Base-by-base conservation (phyloP, 805 yeast species). In the Nakazawaea molendinolei region DNA sequence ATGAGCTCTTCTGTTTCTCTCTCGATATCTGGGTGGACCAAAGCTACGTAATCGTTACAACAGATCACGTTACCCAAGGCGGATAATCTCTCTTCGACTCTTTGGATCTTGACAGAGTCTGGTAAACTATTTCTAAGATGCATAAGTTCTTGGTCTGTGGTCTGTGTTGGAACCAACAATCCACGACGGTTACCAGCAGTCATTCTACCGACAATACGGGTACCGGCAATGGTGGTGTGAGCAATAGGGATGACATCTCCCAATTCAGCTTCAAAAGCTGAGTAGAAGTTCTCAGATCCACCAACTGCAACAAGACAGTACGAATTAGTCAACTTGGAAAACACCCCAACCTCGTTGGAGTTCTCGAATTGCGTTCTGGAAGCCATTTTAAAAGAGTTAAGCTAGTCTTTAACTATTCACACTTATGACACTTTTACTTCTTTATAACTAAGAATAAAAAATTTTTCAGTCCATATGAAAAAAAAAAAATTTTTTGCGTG, bases 171-270 rank as follows among this genome's bases (percentile, higher is more conserved):
- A 12, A 92, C 98, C 41, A 92, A 72, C 46, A 92, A 67, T 23
- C 99, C 99, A 60, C 97, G 78, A 69, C 98, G 82, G 74, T 92
- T 92, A 53, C 95, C 98, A 30, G 96, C 97, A 28, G 96, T 84
- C 94, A 92, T 83, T 62, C 98, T 76, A 53, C 99, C 99, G 43
- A 92, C 82, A 47, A 92, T 92, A 65, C 98, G 81, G 53, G 95
- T 89, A 50, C 98, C 98, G 22, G 97, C 97, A 51, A 92, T 92
- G 41, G 98, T 92, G 37, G 97, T 86, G 58, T 92, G 96, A 45
- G 86, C 92, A 52, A 92, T 86, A 36, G 99, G 99, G 44, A 92
- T 78, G 36, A 86, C 87, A 62, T 89, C 97, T 43, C 97, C 97
- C 45, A 94, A 69, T 63, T 92, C 96, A 36, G 96, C 95, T 69